These are phyloP conservation scores for Gautieria morchelliformis DNA, from an alignment of 768 basidiomycete species.

Conservation along the genomic window DNA sequence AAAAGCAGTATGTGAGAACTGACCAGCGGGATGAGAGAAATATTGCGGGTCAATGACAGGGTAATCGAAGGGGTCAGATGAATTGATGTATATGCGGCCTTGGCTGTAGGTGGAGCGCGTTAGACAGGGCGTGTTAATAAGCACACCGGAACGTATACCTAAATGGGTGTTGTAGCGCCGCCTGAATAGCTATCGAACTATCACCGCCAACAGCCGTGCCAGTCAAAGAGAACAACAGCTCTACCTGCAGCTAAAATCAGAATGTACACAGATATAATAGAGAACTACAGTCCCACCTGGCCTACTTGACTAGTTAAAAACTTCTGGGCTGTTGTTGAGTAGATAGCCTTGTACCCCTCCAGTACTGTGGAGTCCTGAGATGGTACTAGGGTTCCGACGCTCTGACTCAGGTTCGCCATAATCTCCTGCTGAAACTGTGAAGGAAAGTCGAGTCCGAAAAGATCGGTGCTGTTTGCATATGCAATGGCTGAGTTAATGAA, in stretches of 20 bases:
- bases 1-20: slow-evolving; percentile 5
- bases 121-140: slow-evolving; percentile 1
- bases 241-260: slow-evolving; percentile 22
- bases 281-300: slow-evolving; percentile 16
- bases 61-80: slow-evolving; percentile 45
- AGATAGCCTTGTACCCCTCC: slow-evolving; percentile 48
- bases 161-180: slow-evolving; percentile 56
- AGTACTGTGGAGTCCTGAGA: slow-evolving; percentile 35
- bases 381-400: slow-evolving; percentile 31
- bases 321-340: slow-evolving; percentile 32
- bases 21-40: slow-evolving; percentile 44
- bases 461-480: slow-evolving; percentile 43
- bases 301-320: slow-evolving; percentile 34
- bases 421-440: slow-evolving; percentile 25
- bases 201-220: slow-evolving; percentile 28
- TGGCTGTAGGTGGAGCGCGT: slow-evolving; percentile 24
- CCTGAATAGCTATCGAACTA: slow-evolving; percentile 44
- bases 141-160: slow-evolving; percentile 23
- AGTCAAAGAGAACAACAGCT: slow-evolving; percentile 41
- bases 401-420: slow-evolving; percentile 21
- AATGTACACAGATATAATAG: too few relatives aligned
- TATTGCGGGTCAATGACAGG: slow-evolving; percentile 62
- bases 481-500: slow-evolving; percentile 57
- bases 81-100: slow-evolving; percentile 55
- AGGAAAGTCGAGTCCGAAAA: slow-evolving; percentile 30